phyloP scores from a whole-genome alignment of 768 basidiomycete genomes.

The Dioszegia crocea region DNA sequence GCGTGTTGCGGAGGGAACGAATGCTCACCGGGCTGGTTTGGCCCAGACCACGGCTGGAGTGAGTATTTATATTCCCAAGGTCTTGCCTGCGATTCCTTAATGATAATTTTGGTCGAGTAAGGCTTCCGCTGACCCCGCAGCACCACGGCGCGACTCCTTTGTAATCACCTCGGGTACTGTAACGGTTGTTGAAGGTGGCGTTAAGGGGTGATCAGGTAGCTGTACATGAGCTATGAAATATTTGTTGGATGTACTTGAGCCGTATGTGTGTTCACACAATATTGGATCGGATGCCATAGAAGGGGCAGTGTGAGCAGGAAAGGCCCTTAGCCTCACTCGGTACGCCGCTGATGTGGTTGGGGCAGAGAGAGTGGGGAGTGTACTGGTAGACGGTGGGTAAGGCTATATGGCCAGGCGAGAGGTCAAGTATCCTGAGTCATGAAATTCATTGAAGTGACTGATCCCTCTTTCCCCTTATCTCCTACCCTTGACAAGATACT shows the following conservation, averaged over 20 bases:
- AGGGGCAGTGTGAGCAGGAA: neutral
- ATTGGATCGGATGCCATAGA: neutral
- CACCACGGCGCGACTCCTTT: neutral
- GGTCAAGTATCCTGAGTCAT: no score
- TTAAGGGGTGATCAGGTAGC: neutral
- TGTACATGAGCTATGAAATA: neutral
- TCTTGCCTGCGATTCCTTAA: neutral
- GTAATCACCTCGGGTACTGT: no score
- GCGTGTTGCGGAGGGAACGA: neutral
- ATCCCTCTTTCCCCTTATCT: no score
- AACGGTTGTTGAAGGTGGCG: neutral
- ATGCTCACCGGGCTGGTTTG: neutral
- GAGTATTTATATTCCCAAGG: neutral
- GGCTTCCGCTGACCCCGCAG: neutral
- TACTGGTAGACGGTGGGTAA: no score
- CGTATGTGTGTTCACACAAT: neutral
- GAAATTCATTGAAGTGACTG: no score
- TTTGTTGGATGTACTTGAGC: neutral
- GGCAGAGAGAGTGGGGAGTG: no score
- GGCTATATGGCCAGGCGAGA: no score
- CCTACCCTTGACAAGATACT: constrained; percentile 16
- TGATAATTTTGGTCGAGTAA: neutral
- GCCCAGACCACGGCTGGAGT: neutral
- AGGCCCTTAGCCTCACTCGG: no score
- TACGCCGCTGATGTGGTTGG: no score